A percentile compares a stretch with the other conserved stretches of the same genome.
phyloP scores from a whole-genome alignment of 805 yeast species.

The Candida glaebosa region DNA sequence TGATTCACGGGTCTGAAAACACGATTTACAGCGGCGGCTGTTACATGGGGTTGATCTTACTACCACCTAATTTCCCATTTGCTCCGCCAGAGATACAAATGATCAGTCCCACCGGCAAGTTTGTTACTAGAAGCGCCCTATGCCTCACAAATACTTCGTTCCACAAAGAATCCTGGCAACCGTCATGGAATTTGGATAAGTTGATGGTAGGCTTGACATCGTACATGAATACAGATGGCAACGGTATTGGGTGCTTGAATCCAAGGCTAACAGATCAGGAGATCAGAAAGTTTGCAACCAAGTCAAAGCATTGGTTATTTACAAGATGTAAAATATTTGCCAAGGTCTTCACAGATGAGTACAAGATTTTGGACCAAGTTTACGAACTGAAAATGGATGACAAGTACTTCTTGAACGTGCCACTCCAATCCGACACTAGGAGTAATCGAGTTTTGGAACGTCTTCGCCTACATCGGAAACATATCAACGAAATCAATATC shows the following conservation, averaged over 20 bases:
- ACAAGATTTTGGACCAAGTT: slow-evolving; percentile 6
- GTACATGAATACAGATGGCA: slow-evolving; percentile 13
- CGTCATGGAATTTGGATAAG: slow-evolving; percentile 15
- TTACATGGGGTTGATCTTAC: slow-evolving; percentile 13
- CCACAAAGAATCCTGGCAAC: slow-evolving; percentile 15
- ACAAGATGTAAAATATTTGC: slow-evolving; percentile 11
- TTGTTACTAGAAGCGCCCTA: slow-evolving; percentile 9
- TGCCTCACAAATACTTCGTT: slow-evolving; percentile 13
- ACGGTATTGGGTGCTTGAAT: slow-evolving; percentile 10
- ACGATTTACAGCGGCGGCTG: slow-evolving; percentile 14
- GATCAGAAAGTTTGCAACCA: slow-evolving; percentile 5
- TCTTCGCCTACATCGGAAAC: not conserved
- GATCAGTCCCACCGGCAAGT: slow-evolving; percentile 16
- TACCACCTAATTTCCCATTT: slow-evolving; percentile 14
- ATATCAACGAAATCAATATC: not conserved
- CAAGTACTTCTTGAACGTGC: slow-evolving; percentile 7
- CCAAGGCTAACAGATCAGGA: not conserved
- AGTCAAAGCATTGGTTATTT: slow-evolving; percentile 13
- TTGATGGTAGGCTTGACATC: slow-evolving; percentile 14
- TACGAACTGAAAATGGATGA: not conserved
- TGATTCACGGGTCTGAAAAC: slow-evolving; percentile 11
- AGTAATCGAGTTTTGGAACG: not conserved
- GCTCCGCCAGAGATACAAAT: slow-evolving; percentile 17
- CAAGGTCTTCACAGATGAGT: slow-evolving; percentile 12
- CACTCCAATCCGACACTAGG: slow-evolving; percentile 4